Conservation (phyloP, 2,329 filamentous ascomycete species). For the Cadophora malorum region DNA sequence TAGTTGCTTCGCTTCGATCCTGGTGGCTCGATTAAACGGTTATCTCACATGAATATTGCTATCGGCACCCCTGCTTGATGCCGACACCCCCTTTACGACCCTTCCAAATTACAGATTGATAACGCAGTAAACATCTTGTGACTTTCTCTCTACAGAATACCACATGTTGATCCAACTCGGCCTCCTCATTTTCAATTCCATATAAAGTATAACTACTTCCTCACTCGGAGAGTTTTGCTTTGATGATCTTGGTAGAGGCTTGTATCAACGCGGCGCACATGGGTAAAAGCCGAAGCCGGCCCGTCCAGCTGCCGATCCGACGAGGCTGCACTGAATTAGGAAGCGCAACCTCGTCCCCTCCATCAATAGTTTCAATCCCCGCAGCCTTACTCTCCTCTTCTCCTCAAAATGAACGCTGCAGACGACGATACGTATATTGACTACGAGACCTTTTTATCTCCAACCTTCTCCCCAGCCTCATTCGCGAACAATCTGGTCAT, state of each 20-base stretch:
- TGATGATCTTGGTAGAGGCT: neutral
- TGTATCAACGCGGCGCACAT: neutral
- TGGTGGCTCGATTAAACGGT: too few relatives aligned
- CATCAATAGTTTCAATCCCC: conserved; percentile 6
- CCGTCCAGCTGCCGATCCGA: neutral
- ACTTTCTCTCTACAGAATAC: too few relatives aligned
- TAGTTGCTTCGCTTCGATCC: too few relatives aligned
- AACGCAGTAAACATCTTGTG: too few relatives aligned
- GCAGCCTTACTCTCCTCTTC: neutral
- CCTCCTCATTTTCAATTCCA: too few relatives aligned
- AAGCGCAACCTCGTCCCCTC: neutral
- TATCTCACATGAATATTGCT: too few relatives aligned
- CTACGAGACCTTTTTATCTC: conserved; percentile 88
- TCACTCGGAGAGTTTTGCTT: neutral
- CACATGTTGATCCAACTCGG: too few relatives aligned
- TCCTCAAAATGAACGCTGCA: conserved; percentile 38
- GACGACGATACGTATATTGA: conserved; percentile 86
- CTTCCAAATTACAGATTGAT: too few relatives aligned
- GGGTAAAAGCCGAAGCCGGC: neutral
- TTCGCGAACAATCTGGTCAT: conserved; percentile 92
- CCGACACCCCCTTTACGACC: too few relatives aligned
- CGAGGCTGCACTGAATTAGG: neutral
- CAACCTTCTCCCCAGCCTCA: conserved; percentile 77
- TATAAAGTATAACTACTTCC: too few relatives aligned
- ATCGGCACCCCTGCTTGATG: too few relatives aligned